Base-by-base conservation (phyloP, 495 filamentous ascomycete species). In the Mytilinidion resinicola region DNA sequence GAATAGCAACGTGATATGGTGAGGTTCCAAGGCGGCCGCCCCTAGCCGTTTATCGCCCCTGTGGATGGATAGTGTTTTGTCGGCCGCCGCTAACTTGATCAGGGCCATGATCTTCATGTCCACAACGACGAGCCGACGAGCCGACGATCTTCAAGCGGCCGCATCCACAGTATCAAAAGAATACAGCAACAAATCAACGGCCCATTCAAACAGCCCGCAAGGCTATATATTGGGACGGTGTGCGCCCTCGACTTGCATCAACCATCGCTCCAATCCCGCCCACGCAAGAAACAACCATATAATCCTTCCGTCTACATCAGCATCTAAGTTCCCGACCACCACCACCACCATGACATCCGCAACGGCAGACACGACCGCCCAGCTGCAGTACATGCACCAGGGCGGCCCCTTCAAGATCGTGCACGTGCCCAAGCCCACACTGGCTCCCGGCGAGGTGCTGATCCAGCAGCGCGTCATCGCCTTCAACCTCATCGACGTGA, bases 401-500 rank as follows among this genome's bases (percentile, higher is more conserved):
- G 61, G 61, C n/a, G 56, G 50, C 20, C 39, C 56, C n/a, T 63
- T 42, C 39, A 42, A 42, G 39, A 42, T 42, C 39, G 62, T 71
- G 62, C 44, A 48, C 30, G 61, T 48, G 10, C 48, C 62, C 9
- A 66, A 61, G 51, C 72, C 72, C 14, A 61, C 33, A 2, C 64
- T 73, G 4, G 67, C 60, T 4, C 55, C 66, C 33, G 48, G 62
- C 6, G 71, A 76, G 56, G 64, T 77, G 9, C 60, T 65, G 46
- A 74, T 77, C 54, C 70, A 68, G 25, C 54, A 67, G 30, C 62
- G 62, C 14, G 71, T 72, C 12, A 57, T 76, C 21, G 71, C 64
- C 0, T 53, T 77, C 17, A 77, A 76, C 55, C 67, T 64, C 3
- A 63, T 76, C 9, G 75, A 77, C 39, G 69, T 63, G 61, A 73